A percentile compares a stretch with the other conserved stretches of the same genome.
Evolutionary conservation across 2,329 filamentous ascomycete genomes (phyloP).

Genomic region (Dactylellina drechsleri): DNA sequence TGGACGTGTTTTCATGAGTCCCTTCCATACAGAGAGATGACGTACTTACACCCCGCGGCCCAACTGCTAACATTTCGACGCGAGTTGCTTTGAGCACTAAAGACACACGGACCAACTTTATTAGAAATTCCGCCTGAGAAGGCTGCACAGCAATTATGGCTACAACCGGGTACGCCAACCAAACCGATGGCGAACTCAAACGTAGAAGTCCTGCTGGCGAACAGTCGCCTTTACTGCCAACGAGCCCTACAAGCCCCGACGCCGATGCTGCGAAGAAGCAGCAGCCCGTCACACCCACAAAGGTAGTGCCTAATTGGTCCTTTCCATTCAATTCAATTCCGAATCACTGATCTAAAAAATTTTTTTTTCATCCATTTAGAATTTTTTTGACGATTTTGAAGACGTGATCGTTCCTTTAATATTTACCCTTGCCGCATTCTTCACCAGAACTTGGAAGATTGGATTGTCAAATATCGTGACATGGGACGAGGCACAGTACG

Average conservation of each 20-base stretch:
- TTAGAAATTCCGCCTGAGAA: conserved; percentile 36
- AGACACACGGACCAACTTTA: conserved; percentile 44
- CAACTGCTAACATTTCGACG: conserved; percentile 36
- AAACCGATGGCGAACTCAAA: conserved; percentile 51
- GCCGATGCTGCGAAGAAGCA: conserved; percentile 43
- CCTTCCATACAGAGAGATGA: conserved; percentile 18
- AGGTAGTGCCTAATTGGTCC: conserved; percentile 10
- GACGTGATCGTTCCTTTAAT: conserved; percentile 71
- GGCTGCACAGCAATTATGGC: conserved; percentile 50
- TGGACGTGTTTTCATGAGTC: conserved; percentile 33
- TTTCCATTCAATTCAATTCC: too few relatives aligned
- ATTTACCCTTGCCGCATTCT: conserved; percentile 72
- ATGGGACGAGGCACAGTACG: conserved; percentile 73
- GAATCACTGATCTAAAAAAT: too few relatives aligned
- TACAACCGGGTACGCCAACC: conserved; percentile 52
- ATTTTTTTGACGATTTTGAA: conserved; percentile 72
- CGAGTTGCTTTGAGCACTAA: conserved; percentile 46
- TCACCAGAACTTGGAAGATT: conserved; percentile 76
- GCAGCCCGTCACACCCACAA: conserved; percentile 36
- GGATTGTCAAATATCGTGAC: conserved; percentile 74
- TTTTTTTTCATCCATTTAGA: conserved; percentile 18
- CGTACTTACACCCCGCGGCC: conserved; percentile 11
- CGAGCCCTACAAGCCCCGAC: conserved; percentile 27
- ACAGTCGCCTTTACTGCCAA: conserved; percentile 36
- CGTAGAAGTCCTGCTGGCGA: conserved; percentile 37